These are phyloP conservation scores for Sporothrix sp. DNA, from an alignment of 2,329 filamentous ascomycete genomes.

Conservation along the genomic window DNA sequence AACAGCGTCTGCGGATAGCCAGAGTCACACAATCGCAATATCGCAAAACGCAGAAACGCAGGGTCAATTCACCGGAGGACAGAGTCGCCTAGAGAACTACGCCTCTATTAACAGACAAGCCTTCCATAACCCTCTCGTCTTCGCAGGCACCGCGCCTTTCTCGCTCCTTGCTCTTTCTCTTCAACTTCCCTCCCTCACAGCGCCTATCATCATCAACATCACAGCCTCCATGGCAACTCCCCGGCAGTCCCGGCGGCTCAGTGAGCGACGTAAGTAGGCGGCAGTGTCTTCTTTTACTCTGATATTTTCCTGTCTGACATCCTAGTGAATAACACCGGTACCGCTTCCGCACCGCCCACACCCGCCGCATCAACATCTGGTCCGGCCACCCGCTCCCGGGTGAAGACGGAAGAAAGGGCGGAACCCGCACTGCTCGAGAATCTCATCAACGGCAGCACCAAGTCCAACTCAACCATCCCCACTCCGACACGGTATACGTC, in stretches of 20 bases:
- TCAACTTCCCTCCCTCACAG: background rate
- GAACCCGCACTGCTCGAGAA: too few relatives aligned
- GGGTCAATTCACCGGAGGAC: too few relatives aligned
- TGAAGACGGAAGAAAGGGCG: too few relatives aligned
- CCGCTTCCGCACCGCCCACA: background rate
- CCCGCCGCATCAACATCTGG: background rate
- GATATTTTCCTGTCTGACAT: too few relatives aligned
- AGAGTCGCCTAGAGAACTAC: too few relatives aligned
- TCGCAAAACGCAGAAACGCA: too few relatives aligned
- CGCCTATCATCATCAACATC: background rate
- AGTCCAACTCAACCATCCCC: conserved; percentile 28
- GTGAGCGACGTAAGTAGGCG: conserved; percentile 7
- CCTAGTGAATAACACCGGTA: too few relatives aligned
- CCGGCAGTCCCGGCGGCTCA: conserved; percentile 5
- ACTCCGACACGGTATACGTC: conserved; percentile 27
- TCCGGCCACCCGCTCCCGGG: conserved; percentile 6
- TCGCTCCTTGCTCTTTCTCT: background rate
- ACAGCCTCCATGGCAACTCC: background rate
- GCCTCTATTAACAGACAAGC: too few relatives aligned
- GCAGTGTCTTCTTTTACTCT: background rate
- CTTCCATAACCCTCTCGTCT: too few relatives aligned
- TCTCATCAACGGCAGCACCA: conserved; percentile 20
- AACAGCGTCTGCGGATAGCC: too few relatives aligned
- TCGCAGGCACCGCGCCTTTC: too few relatives aligned
- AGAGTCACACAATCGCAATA: too few relatives aligned